These are phyloP conservation scores for Butyriboletus appendiculatus DNA, from an alignment of 1,284 basidiomycete genomes.

Conservation along the genomic window DNA sequence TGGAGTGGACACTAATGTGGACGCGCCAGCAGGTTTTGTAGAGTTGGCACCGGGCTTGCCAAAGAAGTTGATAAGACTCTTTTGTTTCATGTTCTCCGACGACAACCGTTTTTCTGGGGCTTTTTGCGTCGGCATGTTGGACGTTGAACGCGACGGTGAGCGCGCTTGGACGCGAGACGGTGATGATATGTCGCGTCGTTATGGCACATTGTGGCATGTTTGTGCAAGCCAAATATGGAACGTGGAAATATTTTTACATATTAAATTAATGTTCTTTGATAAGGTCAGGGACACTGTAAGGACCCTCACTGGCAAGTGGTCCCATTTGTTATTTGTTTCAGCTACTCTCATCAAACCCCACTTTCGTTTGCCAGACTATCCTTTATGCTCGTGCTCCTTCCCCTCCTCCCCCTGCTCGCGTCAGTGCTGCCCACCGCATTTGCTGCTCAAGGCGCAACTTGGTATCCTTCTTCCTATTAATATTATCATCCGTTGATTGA, in stretches of 20 bases:
- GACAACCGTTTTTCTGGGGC: conserved; percentile 25
- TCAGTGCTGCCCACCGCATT: conserved; percentile 13
- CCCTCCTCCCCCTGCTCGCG: conserved; percentile 21
- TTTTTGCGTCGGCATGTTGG: conserved; percentile 39
- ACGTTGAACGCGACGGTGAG: conserved; percentile 4
- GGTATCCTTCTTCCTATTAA: conserved; percentile 14
- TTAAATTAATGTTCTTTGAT: no score
- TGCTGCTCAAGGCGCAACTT: conserved; percentile 30
- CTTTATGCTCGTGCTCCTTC: conserved; percentile 25
- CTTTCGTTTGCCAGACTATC: conserved; percentile 19
- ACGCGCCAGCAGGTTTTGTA: conserved; percentile 25
- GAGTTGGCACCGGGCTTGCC: conserved; percentile 42
- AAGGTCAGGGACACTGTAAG: no score
- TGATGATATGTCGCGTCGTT: conserved; percentile 12
- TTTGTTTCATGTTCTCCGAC: conserved; percentile 61
- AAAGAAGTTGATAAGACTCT: conserved; percentile 73
- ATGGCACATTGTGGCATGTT: conserved; percentile 24
- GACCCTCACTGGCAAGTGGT: no score
- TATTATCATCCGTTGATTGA: not conserved
- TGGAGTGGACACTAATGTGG: conserved; percentile 37
- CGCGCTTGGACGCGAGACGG: not conserved
- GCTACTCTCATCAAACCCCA: not conserved
- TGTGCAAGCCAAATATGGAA: conserved; percentile 8
- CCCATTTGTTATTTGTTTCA: not conserved
- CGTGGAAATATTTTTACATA: not conserved